Conservation (phyloP, 2,329 filamentous ascomycete genomes). For the Onygenales sp. region DNA sequence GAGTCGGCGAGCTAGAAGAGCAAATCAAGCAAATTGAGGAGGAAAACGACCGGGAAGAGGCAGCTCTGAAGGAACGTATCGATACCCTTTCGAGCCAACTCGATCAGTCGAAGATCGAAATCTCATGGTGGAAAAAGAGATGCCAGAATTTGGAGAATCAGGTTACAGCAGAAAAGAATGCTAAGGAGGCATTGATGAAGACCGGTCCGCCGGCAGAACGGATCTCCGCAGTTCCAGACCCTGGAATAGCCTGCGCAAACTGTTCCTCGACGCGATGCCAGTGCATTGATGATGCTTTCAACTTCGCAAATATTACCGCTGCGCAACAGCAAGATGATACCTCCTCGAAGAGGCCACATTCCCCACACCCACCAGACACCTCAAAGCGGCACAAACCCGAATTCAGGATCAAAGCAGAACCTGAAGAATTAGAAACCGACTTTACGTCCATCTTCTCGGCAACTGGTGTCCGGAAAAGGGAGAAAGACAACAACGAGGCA, state of each 20-base stretch:
- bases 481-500: conserved; percentile 15
- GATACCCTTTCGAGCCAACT: conserved; percentile 53
- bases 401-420: conserved; percentile 36
- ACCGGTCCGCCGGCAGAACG: conserved; percentile 21
- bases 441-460: conserved; percentile 59
- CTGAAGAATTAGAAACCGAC: conserved; percentile 56
- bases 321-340: conserved; percentile 24
- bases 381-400: conserved; percentile 48
- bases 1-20: conserved; percentile 58
- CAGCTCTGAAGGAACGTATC: conserved; percentile 48
- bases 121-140: conserved; percentile 39
- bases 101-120: conserved; percentile 51
- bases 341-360: conserved; percentile 27
- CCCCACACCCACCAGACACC: conserved; percentile 20
- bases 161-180: conserved; percentile 38
- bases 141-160: conserved; percentile 56
- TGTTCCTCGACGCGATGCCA: conserved; percentile 57
- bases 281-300: conserved; percentile 48
- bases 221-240: conserved; percentile 21
- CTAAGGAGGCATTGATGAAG: conserved; percentile 34
- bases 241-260: conserved; percentile 52
- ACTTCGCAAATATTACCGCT: conserved; percentile 31
- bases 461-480: conserved; percentile 24
- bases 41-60: conserved; percentile 33
- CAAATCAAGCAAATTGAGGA: conserved; percentile 40